Conservation (phyloP, 805 yeast genomes). For the Wickerhamomyces kurtzmanii region DNA sequence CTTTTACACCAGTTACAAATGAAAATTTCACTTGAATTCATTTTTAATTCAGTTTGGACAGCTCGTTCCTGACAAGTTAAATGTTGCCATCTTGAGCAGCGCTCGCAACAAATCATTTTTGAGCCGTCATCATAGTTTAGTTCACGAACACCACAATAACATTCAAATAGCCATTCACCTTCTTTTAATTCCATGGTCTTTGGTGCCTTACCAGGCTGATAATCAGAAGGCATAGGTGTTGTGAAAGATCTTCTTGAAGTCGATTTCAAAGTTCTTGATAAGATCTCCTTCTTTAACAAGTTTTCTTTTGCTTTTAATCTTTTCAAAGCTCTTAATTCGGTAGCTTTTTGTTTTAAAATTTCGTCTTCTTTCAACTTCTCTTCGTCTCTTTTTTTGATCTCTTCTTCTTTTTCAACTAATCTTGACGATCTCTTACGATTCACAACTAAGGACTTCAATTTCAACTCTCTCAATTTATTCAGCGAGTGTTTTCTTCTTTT, state of each 20-base stretch:
- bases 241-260: conserved; percentile 11
- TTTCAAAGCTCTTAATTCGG: conserved; percentile 29
- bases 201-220: neutral
- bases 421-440: conserved; percentile 70
- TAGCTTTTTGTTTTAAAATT: conserved; percentile 22
- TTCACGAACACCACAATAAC: conserved; percentile 24
- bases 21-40: conserved; percentile 15
- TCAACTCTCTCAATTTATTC: conserved; percentile 51
- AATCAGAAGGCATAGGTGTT: no score
- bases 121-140: conserved; percentile 25
- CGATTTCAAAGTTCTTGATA: conserved; percentile 12
- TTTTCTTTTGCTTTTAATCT: conserved; percentile 13
- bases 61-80: conserved; percentile 21
- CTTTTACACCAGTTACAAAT: conserved; percentile 18
- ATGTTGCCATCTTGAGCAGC: conserved; percentile 29
- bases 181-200: conserved; percentile 27
- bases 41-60: conserved; percentile 16
- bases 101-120: conserved; percentile 22
- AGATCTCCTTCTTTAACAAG: conserved; percentile 12
- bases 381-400: conserved; percentile 31
- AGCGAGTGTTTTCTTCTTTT: conserved; percentile 42
- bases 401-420: conserved; percentile 61
- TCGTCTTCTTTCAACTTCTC: conserved; percentile 22
- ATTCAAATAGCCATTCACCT: conserved; percentile 26
- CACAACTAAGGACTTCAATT: conserved; percentile 52